Evolutionary conservation across 2,329 filamentous ascomycete species (phyloP), one percentile per base, ranked within the genome.

Genomic region (Botrytis elliptica): DNA sequence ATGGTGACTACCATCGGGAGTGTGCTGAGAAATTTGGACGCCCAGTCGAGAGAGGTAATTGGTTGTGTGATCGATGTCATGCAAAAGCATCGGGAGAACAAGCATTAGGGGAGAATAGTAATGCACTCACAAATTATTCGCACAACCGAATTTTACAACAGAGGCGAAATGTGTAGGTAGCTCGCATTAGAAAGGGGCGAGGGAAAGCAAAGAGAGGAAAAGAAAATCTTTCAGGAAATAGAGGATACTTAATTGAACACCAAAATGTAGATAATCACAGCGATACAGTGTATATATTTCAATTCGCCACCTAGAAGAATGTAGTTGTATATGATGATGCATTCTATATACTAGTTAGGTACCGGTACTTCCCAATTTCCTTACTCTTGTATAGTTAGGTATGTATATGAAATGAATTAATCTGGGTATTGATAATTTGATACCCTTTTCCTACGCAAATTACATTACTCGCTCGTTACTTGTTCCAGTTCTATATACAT

Each of bases 41-140:
- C 66, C 10, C n/a, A 14, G 40, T 68, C 36, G 25, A 33, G 18
- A 68, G 40, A 57, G 66, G 66, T 3, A 68, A n/a, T 33, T 68
- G 66, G 66, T 33, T 68, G 22, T 68, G 66, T 42, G 49, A 68
- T 57, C 25, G 49, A 20, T 68, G 66, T 25, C 16, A 68, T 57
- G 6, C 33, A 33, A 57, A n/a, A 33, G 36, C 36, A 29, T 42
- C n/a, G 20, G 16, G 38, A 18, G n/a, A 38, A 33, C 46, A 55
- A 55, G 5, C 9, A 3, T 10, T 3, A 16, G 46, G 14, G 25
- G 9, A 20, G 25, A 29, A 16, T 6, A n/a, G n/a, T 22, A 25
- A 14, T 57, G 16, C 18, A 4, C 10, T 49, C 9, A 25, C 9
- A 20, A n/a, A 22, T 6, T 42, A 57, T 33, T 42, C 20, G 14